Percentiles rank a stretch among this genome's conserved stretches.
phyloP scores from a whole-genome alignment of 1,284 basidiomycete genomes.

The Ganoderma meredithae region DNA sequence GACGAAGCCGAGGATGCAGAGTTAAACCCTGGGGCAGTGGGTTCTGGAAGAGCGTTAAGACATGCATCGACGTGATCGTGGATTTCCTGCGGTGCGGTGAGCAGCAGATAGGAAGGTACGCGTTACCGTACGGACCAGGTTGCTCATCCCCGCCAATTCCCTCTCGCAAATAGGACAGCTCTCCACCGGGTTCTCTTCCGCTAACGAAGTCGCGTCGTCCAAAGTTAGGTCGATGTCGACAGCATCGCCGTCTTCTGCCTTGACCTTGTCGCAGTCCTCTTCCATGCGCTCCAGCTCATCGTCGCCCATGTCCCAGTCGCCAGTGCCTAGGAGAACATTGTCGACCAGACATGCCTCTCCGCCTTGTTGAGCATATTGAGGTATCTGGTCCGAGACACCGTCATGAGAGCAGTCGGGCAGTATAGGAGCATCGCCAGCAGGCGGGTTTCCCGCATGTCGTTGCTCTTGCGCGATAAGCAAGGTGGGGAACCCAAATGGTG shows the following conservation, averaged over 20 bases:
- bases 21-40: slow-evolving; percentile 8
- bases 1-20: slow-evolving; percentile 9
- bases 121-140: slow-evolving; percentile 42
- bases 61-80: slow-evolving; percentile 60
- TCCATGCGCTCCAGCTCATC: slow-evolving; percentile 55
- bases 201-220: slow-evolving; percentile 26
- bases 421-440: background rate
- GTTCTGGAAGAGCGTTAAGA: slow-evolving; percentile 44
- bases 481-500: slow-evolving; percentile 22
- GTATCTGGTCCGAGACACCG: background rate
- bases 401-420: slow-evolving; percentile 12
- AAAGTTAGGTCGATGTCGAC: slow-evolving; percentile 39
- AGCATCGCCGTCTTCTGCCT: slow-evolving; percentile 30
- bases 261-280: slow-evolving; percentile 35
- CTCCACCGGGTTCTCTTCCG: slow-evolving; percentile 32
- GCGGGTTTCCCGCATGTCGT: background rate
- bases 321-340: slow-evolving; percentile 32
- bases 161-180: slow-evolving; percentile 51
- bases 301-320: slow-evolving; percentile 68
- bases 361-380: too few species aligned
- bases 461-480: slow-evolving; percentile 11
- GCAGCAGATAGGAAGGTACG: background rate
- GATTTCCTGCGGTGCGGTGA: slow-evolving; percentile 45
- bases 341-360: background rate
- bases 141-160: slow-evolving; percentile 36